Percentiles rank a stretch among this genome's conserved stretches.
Evolutionary conservation across 1,139 yeast genomes (phyloP).

Genomic region (Kazachstania sp.): DNA sequence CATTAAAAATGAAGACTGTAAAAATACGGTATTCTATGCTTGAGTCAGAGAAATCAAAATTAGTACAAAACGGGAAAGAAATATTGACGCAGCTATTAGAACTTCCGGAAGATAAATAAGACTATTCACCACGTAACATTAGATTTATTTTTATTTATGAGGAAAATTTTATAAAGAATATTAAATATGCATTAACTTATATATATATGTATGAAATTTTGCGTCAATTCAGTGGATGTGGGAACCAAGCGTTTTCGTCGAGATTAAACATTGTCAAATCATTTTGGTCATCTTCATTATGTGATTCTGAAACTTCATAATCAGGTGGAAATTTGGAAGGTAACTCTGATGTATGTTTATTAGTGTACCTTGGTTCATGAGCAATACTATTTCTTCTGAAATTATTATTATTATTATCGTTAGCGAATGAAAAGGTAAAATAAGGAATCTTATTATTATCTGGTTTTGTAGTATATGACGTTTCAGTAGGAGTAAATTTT

Average conservation of each 20-base stretch:
- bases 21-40: background rate
- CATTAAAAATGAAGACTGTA: background rate
- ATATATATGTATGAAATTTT: background rate
- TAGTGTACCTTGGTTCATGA: background rate
- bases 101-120: no score
- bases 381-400: background rate
- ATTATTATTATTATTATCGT: background rate
- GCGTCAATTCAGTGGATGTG: constrained; percentile 1
- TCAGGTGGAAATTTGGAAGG: background rate
- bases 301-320: background rate
- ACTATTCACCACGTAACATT: no score
- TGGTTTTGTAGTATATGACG: background rate
- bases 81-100: no score
- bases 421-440: background rate
- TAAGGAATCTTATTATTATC: background rate
- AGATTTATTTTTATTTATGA: background rate
- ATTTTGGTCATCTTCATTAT: constrained; percentile 3
- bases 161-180: background rate
- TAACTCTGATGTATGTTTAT: background rate
- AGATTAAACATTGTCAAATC: constrained; percentile 1
- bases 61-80: background rate
- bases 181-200: background rate
- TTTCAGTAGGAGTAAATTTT: background rate
- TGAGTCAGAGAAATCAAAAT: background rate
- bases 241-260: constrained; percentile 5